Conservation (phyloP, 257 asterid genomes). For the Verbascum thapsus region DNA sequence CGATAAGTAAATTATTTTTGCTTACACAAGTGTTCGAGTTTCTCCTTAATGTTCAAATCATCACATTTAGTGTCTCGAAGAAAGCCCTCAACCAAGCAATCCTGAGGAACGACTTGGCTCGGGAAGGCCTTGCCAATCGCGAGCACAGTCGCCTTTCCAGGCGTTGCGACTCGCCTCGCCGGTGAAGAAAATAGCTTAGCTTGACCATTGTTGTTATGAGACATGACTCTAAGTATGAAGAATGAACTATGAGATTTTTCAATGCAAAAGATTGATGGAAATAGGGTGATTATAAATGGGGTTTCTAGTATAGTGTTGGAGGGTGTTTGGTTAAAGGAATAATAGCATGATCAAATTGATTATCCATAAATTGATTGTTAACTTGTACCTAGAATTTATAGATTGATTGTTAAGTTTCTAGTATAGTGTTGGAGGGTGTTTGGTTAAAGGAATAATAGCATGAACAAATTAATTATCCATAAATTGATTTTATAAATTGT, state of each 20-base stretch:
- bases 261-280: conserved; percentile 26
- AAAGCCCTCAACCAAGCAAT: conserved; percentile 80
- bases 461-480: conserved; percentile 44
- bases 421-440: conserved; percentile 56
- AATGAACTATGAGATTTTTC: conserved; percentile 6
- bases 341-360: conserved; percentile 48
- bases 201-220: conserved; percentile 37
- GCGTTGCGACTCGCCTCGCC: conserved; percentile 47
- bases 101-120: conserved; percentile 80
- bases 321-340: conserved; percentile 49
- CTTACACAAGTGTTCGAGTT: conserved; percentile 79
- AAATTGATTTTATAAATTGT: background rate
- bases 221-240: conserved; percentile 34
- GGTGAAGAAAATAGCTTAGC: conserved; percentile 21
- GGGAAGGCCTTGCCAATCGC: conserved; percentile 91
- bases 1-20: too few species aligned
- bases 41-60: conserved; percentile 72
- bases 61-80: conserved; percentile 79
- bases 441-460: conserved; percentile 53
- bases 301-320: conserved; percentile 47
- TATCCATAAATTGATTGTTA: background rate
- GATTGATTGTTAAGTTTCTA: conserved; percentile 34
- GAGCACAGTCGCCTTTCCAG: conserved; percentile 80
- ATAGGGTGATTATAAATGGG: conserved; percentile 41
- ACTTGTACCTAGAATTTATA: background rate